These are phyloP conservation scores for Dioszegia crocea DNA, from an alignment of 768 basidiomycete genomes.

Conservation along the genomic window DNA sequence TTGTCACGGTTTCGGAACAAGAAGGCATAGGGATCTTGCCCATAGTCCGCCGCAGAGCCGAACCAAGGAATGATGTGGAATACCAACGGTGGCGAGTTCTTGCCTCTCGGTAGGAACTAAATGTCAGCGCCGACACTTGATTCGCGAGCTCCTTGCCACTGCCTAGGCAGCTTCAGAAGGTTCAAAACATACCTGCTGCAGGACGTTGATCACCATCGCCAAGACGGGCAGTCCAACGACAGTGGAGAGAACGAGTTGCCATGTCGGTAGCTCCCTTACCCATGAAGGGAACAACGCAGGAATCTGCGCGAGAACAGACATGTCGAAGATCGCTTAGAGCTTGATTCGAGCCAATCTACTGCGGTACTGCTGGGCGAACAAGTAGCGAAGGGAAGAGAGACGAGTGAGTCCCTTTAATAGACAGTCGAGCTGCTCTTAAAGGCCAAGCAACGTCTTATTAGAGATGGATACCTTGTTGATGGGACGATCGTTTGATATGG, in stretches of 20 bases:
- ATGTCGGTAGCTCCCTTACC: constrained; percentile 10
- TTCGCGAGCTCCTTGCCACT: not conserved
- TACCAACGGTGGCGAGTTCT: constrained; percentile 76
- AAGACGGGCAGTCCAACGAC: constrained; percentile 67
- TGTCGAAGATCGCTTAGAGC: not conserved
- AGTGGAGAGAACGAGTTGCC: constrained; percentile 20
- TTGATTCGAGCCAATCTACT: too few relatives aligned
- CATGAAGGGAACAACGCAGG: constrained; percentile 7
- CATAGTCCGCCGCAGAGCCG: constrained; percentile 83
- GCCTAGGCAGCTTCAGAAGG: not conserved
- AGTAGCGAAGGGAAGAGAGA: too few relatives aligned
- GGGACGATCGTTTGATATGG: constrained; percentile 1
- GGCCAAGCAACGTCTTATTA: too few relatives aligned
- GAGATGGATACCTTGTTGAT: too few relatives aligned
- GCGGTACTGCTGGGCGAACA: too few relatives aligned
- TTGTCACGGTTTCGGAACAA: constrained; percentile 62
- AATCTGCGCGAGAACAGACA: constrained; percentile 6
- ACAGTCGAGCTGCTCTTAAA: too few relatives aligned
- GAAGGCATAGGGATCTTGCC: constrained; percentile 87
- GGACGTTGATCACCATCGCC: constrained; percentile 66
- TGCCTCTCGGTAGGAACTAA: constrained; percentile 65
- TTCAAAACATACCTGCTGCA: constrained; percentile 64
- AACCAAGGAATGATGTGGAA: constrained; percentile 89
- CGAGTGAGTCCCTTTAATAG: too few relatives aligned
- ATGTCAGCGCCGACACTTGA: too few relatives aligned